Evolutionary conservation across 2,329 filamentous ascomycete genomes (phyloP), one percentile per base, ranked within the genome.

Genomic region (Metarhizium humberi): DNA sequence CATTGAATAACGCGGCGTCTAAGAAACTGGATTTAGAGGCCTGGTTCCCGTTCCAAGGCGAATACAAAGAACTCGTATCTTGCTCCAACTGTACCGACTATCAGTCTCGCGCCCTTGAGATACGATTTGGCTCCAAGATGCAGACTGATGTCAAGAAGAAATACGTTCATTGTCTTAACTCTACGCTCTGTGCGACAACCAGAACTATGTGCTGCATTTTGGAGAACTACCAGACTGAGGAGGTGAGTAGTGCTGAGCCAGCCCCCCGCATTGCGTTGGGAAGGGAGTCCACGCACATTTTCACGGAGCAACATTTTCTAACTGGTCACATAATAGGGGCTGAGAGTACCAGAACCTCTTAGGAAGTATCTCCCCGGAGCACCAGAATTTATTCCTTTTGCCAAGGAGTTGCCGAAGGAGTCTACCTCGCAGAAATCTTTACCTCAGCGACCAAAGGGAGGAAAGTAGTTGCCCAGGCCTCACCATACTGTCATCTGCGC

Each of bases 1-100:
- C 94, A 0, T 75, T 99, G 65, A 96, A 95, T 75, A 95, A 75
- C 50, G 72, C 72, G 13, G 73, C 77, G 14, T 78, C 90, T 32
- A 96, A 96, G 80, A 99, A 99, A 75, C 92, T 87, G 69, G 94
- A 99, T 67, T 80, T 99, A 25, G 94, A 99, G 71, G 92, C 94
- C 3, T 95, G 91, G 90, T 96, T 95, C 72, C 91, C 90, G 16
- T 95, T 88, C 78, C 92, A 97, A 72, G 88, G 88, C 64, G 94
- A 97, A 73, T 99, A 97, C 81, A 97, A 97, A 76, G 94, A 97
- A 75, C 82, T 99, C 32, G 94, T 97, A 52, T 95, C 90, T 20
- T 96, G 92, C 80, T 95, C 90, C 58, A 99, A 99, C 76, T 99
- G 94, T 78, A 95, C 90, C 48, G 92, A 97, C 70, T 97, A 97